Evolutionary conservation across 1,139 yeast species (phyloP), one percentile per base, ranked within the genome.

Genomic region (Kodamaea ohmeri): DNA sequence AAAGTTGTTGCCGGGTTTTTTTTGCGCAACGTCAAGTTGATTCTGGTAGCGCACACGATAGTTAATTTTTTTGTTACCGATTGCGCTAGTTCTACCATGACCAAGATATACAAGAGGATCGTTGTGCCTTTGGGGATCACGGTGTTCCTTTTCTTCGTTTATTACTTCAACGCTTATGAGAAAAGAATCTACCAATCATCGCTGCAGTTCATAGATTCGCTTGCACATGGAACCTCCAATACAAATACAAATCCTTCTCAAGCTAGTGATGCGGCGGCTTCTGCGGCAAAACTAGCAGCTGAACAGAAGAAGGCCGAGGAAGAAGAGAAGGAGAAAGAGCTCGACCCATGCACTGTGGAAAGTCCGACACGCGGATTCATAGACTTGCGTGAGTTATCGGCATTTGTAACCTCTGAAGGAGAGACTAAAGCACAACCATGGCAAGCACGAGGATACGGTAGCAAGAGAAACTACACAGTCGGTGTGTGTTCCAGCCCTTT

Each of bases 401-500:
- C 76, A 2, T 41, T 40, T 6, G 28, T 57, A 1, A 65, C 67
- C 1, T 57, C 61, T 36, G 77, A 73, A 17, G 75, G 73, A 1
- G 22, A 16, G 18, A 14, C 32, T 16, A 63, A 59, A 38, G 59
- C 73, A 0, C 58, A 70, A 32, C 73, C 80, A 5, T 87, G 92
- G 88, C 61, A 70, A 32, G 79, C 90, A 3, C 72, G 73, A 43
- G 95, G 95, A 0, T 74, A 73, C 53, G 95, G 84, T 48, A 77
- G 76, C 49, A 82, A 83, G 14, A 71, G 69, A 38, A 89, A 89
- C 58, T 89, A 81, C 61, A 84, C 96, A 1, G 50, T 89, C 30
- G 92, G 94, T 7, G 69, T 89, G 3, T 89, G 97, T 53, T 77
- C 89, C 6, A 67, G 80, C 7, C 85, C 87, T 1, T 62, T 79